Percentiles rank a stretch among this genome's conserved stretches.
Conservation (phyloP, 2,329 filamentous ascomycete genomes). For the Neurospora sp. region DNA sequence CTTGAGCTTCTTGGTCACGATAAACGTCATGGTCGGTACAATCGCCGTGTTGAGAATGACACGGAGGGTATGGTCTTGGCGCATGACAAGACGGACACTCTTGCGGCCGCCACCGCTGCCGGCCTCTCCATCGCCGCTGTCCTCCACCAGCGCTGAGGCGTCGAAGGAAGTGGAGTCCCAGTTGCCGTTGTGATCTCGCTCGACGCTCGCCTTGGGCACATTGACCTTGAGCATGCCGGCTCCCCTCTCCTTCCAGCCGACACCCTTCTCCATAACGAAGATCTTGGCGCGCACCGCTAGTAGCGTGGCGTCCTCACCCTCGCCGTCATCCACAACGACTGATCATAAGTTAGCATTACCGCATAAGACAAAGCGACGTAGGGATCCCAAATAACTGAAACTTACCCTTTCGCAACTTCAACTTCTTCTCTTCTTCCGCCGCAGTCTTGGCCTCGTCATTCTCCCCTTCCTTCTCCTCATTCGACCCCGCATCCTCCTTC, state of each 20-base stretch:
- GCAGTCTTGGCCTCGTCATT: constrained; percentile 41
- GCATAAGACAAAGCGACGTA: neutral
- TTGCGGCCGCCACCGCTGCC: constrained; percentile 26
- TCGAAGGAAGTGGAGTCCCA: constrained; percentile 46
- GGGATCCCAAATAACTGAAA: constrained; percentile 5
- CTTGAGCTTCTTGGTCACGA: constrained; percentile 65
- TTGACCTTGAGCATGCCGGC: constrained; percentile 80
- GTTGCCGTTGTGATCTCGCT: constrained; percentile 41
- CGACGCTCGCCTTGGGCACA: constrained; percentile 47
- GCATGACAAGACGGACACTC: constrained; percentile 71
- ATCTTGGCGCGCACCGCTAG: constrained; percentile 74
- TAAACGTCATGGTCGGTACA: constrained; percentile 68
- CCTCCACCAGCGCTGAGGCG: constrained; percentile 38
- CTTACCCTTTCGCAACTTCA: constrained; percentile 61
- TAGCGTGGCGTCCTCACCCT: constrained; percentile 69
- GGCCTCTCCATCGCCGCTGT: constrained; percentile 23
- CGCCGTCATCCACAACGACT: constrained; percentile 74
- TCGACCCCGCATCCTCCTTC: constrained; percentile 34
- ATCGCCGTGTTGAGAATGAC: constrained; percentile 80
- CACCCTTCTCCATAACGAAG: constrained; percentile 62
- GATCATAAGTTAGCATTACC: constrained; percentile 2
- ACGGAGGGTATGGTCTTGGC: constrained; percentile 79
- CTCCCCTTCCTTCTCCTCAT: constrained; percentile 38
- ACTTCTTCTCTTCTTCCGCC: constrained; percentile 53
- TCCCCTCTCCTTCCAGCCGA: constrained; percentile 84